phyloP scores from a whole-genome alignment of 176 grass and related monocot species.

The Oropetium thomaeum region DNA sequence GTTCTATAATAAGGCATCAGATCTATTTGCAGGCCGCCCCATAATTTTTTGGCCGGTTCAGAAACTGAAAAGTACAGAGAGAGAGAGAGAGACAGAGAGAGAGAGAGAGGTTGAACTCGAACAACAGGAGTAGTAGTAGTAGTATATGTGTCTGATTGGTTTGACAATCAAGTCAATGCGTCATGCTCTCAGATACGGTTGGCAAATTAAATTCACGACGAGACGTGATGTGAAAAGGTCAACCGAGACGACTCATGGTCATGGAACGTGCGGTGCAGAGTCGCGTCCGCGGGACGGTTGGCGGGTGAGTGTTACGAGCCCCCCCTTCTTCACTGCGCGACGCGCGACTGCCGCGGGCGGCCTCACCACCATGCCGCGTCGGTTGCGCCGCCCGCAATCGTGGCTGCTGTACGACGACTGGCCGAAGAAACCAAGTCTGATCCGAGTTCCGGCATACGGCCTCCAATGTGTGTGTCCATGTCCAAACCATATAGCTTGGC shows the following conservation, averaged over 20 bases:
- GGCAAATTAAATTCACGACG: not conserved
- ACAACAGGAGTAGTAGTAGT: too few relatives aligned
- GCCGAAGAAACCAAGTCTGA: not conserved
- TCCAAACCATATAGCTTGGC: not conserved
- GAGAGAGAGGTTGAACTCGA: not conserved
- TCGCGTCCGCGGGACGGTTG: conserved; percentile 6
- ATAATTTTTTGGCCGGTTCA: too few relatives aligned
- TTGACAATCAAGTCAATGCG: not conserved
- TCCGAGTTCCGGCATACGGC: not conserved
- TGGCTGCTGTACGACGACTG: not conserved
- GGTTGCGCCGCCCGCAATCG: not conserved
- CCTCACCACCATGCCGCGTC: not conserved
- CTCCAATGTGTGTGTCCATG: too few relatives aligned
- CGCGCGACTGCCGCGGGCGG: not conserved
- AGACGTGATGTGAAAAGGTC: not conserved
- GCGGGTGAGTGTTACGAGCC: not conserved
- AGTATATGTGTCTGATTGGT: not conserved
- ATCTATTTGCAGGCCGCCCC: too few relatives aligned
- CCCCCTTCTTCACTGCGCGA: conserved; percentile 35
- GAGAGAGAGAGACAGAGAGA: too few relatives aligned
- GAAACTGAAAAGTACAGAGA: too few relatives aligned
- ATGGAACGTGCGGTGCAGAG: not conserved
- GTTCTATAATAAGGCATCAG: too few relatives aligned
- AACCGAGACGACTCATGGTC: not conserved
- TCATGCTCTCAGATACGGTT: not conserved